Evolutionary conservation across 2,329 filamentous ascomycete genomes (phyloP), one percentile per base, ranked within the genome.

Genomic region (Paracorniculantispora psalliotae): DNA sequence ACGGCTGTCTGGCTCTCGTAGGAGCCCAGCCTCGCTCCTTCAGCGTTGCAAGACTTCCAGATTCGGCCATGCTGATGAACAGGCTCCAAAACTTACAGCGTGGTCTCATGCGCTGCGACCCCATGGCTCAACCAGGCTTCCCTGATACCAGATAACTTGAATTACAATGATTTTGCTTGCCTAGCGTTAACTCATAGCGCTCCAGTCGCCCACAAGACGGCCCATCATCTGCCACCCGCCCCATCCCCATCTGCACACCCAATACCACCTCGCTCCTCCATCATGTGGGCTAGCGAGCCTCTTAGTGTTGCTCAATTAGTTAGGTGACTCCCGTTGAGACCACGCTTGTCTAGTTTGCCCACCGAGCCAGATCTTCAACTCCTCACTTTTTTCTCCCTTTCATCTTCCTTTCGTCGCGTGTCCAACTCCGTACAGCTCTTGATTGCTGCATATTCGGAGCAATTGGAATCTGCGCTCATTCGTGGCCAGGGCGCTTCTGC

Each of bases 241-340:
- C 17, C 12, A 49, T 9, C 28, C 30, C 19, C 26, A 48, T 33
- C 30, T n/a, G 23, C 37, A 25, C 44, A 26, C 37, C 54, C 54
- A 57, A 57, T 57, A 41, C 54, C 44, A 49, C 54, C 33, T 57
- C 44, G n/a, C 54, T 39, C 54, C 44, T 41, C 44, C 41, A 35
- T 57, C 54, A 57, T 57, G 54, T 57, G 54, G 54, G 44, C 54
- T 44, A 28, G 33, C 17, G 44, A 47, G 9, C 26, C 6, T 30
- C 23, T 28, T 49, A 33, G 6, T 33, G 12, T 33, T 33, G 12
- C n/a, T 19, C 3, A 44, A 13, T 19, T 21, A 4, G 26, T 15
- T 30, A 15, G 25, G n/a, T 35, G 21, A 28, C 19, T n/a, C 30
- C 47, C 47, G 47, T 50, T 35, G 47, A 44, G 19, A 44, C 41